Evolutionary conservation across 805 yeast genomes (phyloP).

Genomic region (Saccharomycopsis vini): DNA sequence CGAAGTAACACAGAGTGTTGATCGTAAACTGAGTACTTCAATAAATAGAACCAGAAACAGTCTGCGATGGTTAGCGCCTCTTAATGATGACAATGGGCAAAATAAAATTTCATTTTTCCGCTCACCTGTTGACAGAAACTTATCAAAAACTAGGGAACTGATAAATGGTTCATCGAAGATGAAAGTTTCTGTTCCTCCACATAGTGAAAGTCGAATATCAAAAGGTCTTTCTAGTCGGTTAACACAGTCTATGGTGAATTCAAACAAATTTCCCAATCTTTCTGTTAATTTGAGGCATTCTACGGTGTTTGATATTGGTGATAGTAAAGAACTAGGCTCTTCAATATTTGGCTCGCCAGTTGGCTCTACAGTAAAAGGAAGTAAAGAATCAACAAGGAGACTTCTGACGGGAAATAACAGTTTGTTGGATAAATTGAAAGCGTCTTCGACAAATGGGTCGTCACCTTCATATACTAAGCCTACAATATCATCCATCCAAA

Average conservation of each 20-base stretch:
- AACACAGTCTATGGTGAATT: not conserved
- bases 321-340: not conserved
- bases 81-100: no score
- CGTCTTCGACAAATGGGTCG: not conserved
- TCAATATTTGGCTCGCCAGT: slow-evolving; percentile 11
- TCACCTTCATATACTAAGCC: not conserved
- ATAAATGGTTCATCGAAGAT: no score
- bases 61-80: no score
- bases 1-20: slow-evolving; percentile 3
- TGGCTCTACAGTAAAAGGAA: no score
- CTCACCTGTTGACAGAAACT: no score
- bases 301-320: not conserved
- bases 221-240: not conserved
- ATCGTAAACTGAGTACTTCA: no score
- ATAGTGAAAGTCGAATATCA: slow-evolving; percentile 10
- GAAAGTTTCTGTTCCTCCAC: no score
- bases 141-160: no score
- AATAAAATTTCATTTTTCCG: no score
- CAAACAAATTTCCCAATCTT: slow-evolving; percentile 2
- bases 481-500: not conserved
- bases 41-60: no score
- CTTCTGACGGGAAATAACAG: slow-evolving; percentile 1
- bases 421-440: slow-evolving; percentile 7
- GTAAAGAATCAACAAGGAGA: no score
- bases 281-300: slow-evolving; percentile 1